Evolutionary conservation across 2,329 filamentous ascomycete species (phyloP).

Genomic region (Pseudopithomyces maydicus): DNA sequence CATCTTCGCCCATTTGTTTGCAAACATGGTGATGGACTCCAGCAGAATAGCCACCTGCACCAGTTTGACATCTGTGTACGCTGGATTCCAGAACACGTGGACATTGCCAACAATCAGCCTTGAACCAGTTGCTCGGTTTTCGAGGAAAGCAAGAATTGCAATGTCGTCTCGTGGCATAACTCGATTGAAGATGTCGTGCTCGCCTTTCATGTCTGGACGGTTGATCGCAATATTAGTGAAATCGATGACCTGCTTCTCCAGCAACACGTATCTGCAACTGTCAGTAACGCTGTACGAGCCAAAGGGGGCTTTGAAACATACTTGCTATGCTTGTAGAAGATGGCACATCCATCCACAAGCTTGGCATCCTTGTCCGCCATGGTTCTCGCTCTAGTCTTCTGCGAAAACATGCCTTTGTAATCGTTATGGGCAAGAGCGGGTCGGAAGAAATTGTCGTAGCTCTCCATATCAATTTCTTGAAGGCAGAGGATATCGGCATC

Average conservation of each 20-base stretch:
- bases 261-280: constrained; percentile 68
- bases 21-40: constrained; percentile 85
- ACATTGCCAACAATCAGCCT: constrained; percentile 92
- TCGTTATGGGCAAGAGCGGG: constrained; percentile 83
- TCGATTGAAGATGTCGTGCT: constrained; percentile 96
- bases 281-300: constrained; percentile 12
- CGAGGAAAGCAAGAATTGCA: constrained; percentile 87
- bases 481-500: constrained; percentile 90
- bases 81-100: constrained; percentile 94
- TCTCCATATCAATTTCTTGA: constrained; percentile 91
- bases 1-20: constrained; percentile 81
- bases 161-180: constrained; percentile 99
- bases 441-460: constrained; percentile 88
- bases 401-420: constrained; percentile 94
- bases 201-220: constrained; percentile 93
- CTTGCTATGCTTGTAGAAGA: constrained; percentile 95
- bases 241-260: constrained; percentile 94
- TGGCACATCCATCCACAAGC: constrained; percentile 92
- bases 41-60: constrained; percentile 95
- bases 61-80: constrained; percentile 89
- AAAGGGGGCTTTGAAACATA: constrained; percentile 30
- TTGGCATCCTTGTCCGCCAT: constrained; percentile 90
- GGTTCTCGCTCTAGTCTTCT: constrained; percentile 85
- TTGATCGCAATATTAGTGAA: constrained; percentile 93
- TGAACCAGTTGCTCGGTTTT: constrained; percentile 88